Base-by-base conservation (phyloP, 129 eudicot genomes). In the Logfia minima region DNA sequence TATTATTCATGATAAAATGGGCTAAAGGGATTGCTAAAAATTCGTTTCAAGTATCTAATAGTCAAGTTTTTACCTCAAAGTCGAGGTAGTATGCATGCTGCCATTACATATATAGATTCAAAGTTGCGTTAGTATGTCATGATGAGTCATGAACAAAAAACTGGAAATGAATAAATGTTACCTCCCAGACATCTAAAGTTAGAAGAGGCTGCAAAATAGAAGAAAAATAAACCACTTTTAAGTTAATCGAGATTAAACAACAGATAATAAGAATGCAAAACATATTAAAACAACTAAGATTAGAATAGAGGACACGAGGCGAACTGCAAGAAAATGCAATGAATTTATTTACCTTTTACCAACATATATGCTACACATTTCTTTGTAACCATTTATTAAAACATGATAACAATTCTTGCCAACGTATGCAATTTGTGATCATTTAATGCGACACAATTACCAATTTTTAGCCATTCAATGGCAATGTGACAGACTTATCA, bases 11-110 rank as follows among this genome's bases (percentile, higher is more conserved):
- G 48, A 41, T 41, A 2, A 13, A 13, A 18, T 58, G 61, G 67
- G 70, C 21, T 56, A 23, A 68, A 35, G 32, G 41, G 58, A 14
- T 53, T 34, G 75, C 56, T 76, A 29, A 9, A 77, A 14, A 68
- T 8, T 8, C 23, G 1, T 21, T 21, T 56, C 9, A 56, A 4
- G 24, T 56, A 56, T n/a, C 23, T 56, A 17, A 6, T 56, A 56
- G n/a, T 19, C 4, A 56, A n/a, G 77, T 71, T 70, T 43, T 79
- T 78, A 78, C 82, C 82, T 89, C 92, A 70, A 61, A 95, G 84
- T 91, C 99, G 8, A 95, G 87, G 87, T 89, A 95, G 81, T 95
- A 95, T 22, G 99, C 93, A 84, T 95, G 99, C 97, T 92, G 98
- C 81, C 18, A 74, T 52, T 43, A 74, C 21, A 78, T 13, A 78